Evolutionary conservation across 768 basidiomycete genomes (phyloP).

Genomic region (Agaricus bisporus): DNA sequence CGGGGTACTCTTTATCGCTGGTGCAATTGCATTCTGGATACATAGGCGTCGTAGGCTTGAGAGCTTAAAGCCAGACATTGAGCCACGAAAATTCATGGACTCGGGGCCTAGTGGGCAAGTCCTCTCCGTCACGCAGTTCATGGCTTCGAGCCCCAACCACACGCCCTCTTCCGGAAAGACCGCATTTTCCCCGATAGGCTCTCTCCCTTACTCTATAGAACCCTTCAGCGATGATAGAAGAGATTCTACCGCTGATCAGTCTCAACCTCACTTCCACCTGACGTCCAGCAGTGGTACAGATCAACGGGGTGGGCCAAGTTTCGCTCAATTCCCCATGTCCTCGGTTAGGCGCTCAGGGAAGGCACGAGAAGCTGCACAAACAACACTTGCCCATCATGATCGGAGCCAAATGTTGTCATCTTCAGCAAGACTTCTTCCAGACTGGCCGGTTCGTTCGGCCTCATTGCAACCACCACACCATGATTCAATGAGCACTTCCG

Average conservation of each 20-base stretch:
- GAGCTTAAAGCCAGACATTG: slow-evolving; percentile 5
- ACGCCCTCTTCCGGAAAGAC: slow-evolving; percentile 2
- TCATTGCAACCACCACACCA: not conserved
- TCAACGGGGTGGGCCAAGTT: not conserved
- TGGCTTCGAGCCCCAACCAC: not conserved
- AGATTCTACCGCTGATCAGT: not conserved
- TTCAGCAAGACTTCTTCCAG: not conserved
- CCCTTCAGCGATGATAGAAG: not conserved
- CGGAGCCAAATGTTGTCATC: not conserved
- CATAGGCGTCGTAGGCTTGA: slow-evolving; percentile 11
- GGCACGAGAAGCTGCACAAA: slow-evolving; percentile 15
- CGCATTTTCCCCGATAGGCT: not conserved
- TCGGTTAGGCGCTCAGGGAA: slow-evolving; percentile 14
- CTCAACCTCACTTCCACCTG: not conserved
- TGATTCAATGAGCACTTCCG: not conserved
- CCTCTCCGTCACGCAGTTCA: slow-evolving; percentile 14
- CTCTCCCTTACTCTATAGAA: not conserved
- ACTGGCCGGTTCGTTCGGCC: slow-evolving; percentile 6
- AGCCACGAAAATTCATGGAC: slow-evolving; percentile 13
- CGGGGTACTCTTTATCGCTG: slow-evolving; percentile 20
- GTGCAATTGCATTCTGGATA: slow-evolving; percentile 15
- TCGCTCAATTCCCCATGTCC: slow-evolving; percentile 12
- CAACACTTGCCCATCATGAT: no score
- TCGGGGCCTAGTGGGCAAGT: slow-evolving; percentile 10
- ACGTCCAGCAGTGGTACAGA: not conserved